phyloP scores from a whole-genome alignment of 2,329 filamentous ascomycete genomes.

The Dothistroma septosporum region DNA sequence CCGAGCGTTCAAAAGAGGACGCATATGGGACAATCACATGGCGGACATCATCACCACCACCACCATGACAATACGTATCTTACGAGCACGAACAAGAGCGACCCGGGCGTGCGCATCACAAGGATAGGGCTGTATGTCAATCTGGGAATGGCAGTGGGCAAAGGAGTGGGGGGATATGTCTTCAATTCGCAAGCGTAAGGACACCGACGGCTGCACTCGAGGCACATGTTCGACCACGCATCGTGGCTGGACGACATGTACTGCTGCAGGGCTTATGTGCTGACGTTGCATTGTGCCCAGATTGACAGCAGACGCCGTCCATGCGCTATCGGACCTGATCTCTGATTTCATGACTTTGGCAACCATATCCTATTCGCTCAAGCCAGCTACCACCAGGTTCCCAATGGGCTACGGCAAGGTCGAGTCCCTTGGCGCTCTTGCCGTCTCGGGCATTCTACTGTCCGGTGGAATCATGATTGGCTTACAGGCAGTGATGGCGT shows the following conservation, averaged over 20 bases:
- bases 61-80: constrained; percentile 83
- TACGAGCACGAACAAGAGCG: constrained; percentile 76
- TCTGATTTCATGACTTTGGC: constrained; percentile 91
- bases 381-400: constrained; percentile 75
- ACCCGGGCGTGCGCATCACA: constrained; percentile 91
- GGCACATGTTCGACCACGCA: not conserved
- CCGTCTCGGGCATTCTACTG: constrained; percentile 86
- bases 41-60: constrained; percentile 62
- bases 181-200: constrained; percentile 76
- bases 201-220: not conserved
- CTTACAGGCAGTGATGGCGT: constrained; percentile 58
- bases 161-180: constrained; percentile 84
- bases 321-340: constrained; percentile 90
- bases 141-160: constrained; percentile 87
- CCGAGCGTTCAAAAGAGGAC: constrained; percentile 27
- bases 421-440: constrained; percentile 90
- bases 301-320: constrained; percentile 74
- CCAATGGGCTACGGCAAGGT: constrained; percentile 94
- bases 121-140: constrained; percentile 85
- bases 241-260: not conserved
- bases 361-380: constrained; percentile 89
- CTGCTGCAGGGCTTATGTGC: not conserved
- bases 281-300: constrained; percentile 5
- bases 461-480: constrained; percentile 91
- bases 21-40: constrained; percentile 35